Evolutionary conservation across 495 filamentous ascomycete species (phyloP), one percentile per base, ranked within the genome.

Genomic region (Neurospora tetraspora): DNA sequence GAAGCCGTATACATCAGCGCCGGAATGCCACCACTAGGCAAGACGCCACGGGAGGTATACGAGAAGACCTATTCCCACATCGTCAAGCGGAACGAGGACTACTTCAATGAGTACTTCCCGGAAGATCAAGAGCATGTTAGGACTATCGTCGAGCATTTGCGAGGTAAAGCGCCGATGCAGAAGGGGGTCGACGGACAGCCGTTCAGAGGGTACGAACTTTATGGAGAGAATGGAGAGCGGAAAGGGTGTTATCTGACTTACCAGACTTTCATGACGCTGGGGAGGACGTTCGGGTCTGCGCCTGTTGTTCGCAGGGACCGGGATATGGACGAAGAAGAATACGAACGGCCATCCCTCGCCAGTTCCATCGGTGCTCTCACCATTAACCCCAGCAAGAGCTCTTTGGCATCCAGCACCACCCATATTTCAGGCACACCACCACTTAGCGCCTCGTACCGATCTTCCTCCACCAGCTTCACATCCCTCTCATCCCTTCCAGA

Each of bases 1-100:
- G 85, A 83, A 45, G 92, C 94, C 79, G 92, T 89, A n/a, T 97
- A 93, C 78, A 84, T 93, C 27, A 89, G 88, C 20, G 94, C 93
- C 39, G 94, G 94, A 1, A 83, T 97, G 72, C 88, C 92, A 16
- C 91, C 94, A 0, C 80, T 97, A 7, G 87, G 90, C 18, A 84
- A 86, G 38, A 83, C 84, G 0, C 90, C 94, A 1, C 90, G 92
- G 47, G 82, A 89, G 3, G 91, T 96, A 10, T 98, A 97, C 80
- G 71, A 83, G 68, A 84, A 85, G 9, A 90, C 90, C 5, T 96
- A 79, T 70, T 81, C 84, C 70, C 91, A 91, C 73, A 86, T 94
- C 4, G 78, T 74, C 23, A 73, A 77, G 11, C 74, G 76, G 36
- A 97, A 97, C 76, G 78, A 85, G 69, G 85, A 82, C 4, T 98